These are phyloP conservation scores for Cubamyces lactineus DNA, from an alignment of 768 basidiomycete species.

Conservation along the genomic window DNA sequence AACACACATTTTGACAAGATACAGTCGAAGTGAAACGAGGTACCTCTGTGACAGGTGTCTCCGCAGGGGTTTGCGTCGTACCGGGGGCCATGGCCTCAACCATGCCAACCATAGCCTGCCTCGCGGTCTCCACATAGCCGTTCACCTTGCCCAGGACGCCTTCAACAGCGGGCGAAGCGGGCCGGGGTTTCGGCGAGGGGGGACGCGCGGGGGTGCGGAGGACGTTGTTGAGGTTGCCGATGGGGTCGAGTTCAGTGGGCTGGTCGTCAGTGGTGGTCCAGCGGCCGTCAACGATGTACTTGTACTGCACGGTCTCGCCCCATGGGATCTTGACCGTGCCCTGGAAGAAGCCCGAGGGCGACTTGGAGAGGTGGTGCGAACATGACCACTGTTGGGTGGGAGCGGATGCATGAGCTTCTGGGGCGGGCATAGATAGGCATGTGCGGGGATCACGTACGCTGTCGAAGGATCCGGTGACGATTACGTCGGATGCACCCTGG, in stretches of 20 bases:
- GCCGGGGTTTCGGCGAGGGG: slow-evolving; percentile 12
- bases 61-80: slow-evolving; percentile 23
- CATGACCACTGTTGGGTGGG: slow-evolving; percentile 55
- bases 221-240: slow-evolving; percentile 75
- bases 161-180: slow-evolving; percentile 12
- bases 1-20: background rate
- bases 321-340: slow-evolving; percentile 59
- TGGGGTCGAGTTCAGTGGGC: slow-evolving; percentile 62
- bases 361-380: slow-evolving; percentile 57
- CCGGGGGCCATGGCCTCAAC: slow-evolving; percentile 32
- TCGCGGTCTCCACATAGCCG: slow-evolving; percentile 25
- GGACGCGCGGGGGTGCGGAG: slow-evolving; percentile 56
- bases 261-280: slow-evolving; percentile 60
- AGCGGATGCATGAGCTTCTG: slow-evolving; percentile 13
- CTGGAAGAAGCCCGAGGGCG: slow-evolving; percentile 53
- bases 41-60: slow-evolving; percentile 11
- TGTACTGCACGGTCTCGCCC: slow-evolving; percentile 68
- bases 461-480: slow-evolving; percentile 81
- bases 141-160: slow-evolving; percentile 12
- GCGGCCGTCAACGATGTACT: slow-evolving; percentile 76
- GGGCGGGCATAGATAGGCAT: slow-evolving; percentile 7
- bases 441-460: slow-evolving; percentile 45
- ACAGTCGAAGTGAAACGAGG: background rate
- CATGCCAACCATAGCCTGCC: slow-evolving; percentile 30
- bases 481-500: slow-evolving; percentile 54